These are phyloP conservation scores for Colletotrichum sojae DNA, from an alignment of 2,329 filamentous ascomycete species.

Conservation along the genomic window DNA sequence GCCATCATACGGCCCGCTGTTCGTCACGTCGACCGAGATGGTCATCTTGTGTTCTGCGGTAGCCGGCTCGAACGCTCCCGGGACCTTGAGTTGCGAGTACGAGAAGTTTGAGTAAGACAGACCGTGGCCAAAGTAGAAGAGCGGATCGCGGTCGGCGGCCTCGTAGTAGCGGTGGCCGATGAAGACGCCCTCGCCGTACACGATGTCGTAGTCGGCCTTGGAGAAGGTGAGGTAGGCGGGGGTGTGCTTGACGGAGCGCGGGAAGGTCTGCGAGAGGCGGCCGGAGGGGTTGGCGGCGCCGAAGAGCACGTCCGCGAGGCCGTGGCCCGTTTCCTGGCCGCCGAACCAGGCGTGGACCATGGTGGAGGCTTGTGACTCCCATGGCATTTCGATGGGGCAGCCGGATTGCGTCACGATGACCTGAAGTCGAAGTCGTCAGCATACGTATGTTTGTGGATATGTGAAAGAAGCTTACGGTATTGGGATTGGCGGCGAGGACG, in stretches of 20 bases:
- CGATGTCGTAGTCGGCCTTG: constrained; percentile 77
- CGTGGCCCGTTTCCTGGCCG: constrained; percentile 88
- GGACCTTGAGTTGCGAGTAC: constrained; percentile 65
- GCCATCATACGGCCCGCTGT: constrained; percentile 28
- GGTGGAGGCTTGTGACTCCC: constrained; percentile 69
- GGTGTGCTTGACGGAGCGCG: constrained; percentile 76
- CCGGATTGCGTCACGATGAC: constrained; percentile 83
- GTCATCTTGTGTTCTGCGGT: constrained; percentile 59
- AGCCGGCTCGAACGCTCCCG: constrained; percentile 46
- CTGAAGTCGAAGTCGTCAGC: neutral
- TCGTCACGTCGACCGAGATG: constrained; percentile 33
- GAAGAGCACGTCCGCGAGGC: constrained; percentile 83
- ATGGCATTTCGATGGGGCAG: constrained; percentile 81
- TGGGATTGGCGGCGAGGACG: constrained; percentile 76
- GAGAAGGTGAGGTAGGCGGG: constrained; percentile 83
- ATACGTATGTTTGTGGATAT: neutral
- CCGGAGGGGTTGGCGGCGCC: constrained; percentile 81
- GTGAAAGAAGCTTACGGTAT: constrained; percentile 61
- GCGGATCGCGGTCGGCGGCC: constrained; percentile 72
- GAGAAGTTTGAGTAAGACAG: constrained; percentile 82
- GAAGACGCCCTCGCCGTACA: constrained; percentile 87
- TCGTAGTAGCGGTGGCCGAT: constrained; percentile 88
- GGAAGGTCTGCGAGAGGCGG: constrained; percentile 83
- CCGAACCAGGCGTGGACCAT: constrained; percentile 87
- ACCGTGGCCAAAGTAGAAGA: constrained; percentile 86